Base-by-base conservation (phyloP, 768 basidiomycete genomes). In the Tulasnella sp. region DNA sequence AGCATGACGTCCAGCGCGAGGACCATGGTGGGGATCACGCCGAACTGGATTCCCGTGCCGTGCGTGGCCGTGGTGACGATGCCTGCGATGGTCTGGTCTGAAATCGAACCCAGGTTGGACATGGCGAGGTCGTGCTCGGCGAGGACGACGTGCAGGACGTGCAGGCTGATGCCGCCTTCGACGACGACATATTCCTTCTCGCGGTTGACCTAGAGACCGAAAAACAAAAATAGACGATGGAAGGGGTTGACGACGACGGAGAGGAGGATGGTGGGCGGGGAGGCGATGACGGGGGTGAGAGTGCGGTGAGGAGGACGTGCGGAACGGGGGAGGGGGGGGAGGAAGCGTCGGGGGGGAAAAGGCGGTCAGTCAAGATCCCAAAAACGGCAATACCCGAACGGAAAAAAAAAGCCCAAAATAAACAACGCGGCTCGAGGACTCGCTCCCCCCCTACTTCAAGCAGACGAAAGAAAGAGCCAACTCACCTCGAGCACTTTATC, bases 51-150 rank as follows among this genome's bases (percentile, higher is more conserved):
- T 60, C 98, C 97, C 18, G 95, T 92, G 77, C 97, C 98, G 88
- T 99, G 98, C 0, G 97, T 97, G 11, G 96, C 96, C 81, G 98
- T 99, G 20, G 96, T 92, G 84, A 99, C 89, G 83, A 96, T 91
- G 69, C 98, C 98, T 40, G 91, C 97, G 82, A 99, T 89, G 3
- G 96, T 95, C 86, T 98, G 97, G 85, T 98, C 96, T 48, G 96
- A 97, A 84, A 99, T 98, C 41, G 96, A 97, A 48, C 98, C 98
- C 81, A 98, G 89, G 86, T 94, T 97, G 84, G 90, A 92, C 91
- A 99, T 93, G 54, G 96, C 97, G 44, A 98, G 90, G 46, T 89
- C 89, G 83, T 92, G 87, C 18, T 87, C 85, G 74, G 88, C 90
- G 79, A 99, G 92, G 22, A 88, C 88, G 34, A 85, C 87, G 82